A percentile compares a stretch with the other conserved stretches of the same genome.
phyloP scores from a whole-genome alignment of 805 yeast genomes.

The Suhomyces kilbournensis region DNA sequence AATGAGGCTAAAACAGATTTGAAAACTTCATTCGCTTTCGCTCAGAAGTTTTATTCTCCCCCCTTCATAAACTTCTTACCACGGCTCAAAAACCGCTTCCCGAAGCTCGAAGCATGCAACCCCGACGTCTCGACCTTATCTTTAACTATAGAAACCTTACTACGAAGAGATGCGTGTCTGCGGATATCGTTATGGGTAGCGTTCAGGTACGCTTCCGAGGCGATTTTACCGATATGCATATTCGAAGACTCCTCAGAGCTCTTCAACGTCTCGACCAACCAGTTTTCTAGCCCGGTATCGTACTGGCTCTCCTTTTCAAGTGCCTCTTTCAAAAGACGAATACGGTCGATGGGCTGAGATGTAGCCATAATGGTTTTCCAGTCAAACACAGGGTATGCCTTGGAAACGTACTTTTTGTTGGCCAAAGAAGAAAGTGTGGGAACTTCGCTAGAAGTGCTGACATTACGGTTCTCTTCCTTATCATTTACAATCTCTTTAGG shows the following conservation, averaged over 20 bases:
- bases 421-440: background rate
- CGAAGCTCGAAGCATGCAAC: slow-evolving; percentile 50
- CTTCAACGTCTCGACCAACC: slow-evolving; percentile 50
- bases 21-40: too few species aligned
- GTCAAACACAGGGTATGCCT: slow-evolving; percentile 33
- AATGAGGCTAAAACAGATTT: too few species aligned
- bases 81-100: slow-evolving; percentile 53
- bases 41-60: background rate
- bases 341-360: slow-evolving; percentile 43
- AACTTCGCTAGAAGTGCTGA: background rate
- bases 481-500: background rate
- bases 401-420: slow-evolving; percentile 2
- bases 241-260: slow-evolving; percentile 31
- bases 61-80: slow-evolving; percentile 50
- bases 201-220: slow-evolving; percentile 62
- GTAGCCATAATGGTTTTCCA: slow-evolving; percentile 41
- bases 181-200: slow-evolving; percentile 56
- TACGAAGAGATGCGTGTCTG: slow-evolving; percentile 46
- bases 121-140: slow-evolving; percentile 47
- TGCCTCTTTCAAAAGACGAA: slow-evolving; percentile 40
- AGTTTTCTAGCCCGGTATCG: slow-evolving; percentile 57
- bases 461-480: background rate
- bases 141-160: slow-evolving; percentile 47
- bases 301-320: slow-evolving; percentile 40
- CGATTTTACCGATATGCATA: slow-evolving; percentile 51